Evolutionary conservation across 805 yeast genomes (phyloP).

Genomic region (Ogataea philodendri): DNA sequence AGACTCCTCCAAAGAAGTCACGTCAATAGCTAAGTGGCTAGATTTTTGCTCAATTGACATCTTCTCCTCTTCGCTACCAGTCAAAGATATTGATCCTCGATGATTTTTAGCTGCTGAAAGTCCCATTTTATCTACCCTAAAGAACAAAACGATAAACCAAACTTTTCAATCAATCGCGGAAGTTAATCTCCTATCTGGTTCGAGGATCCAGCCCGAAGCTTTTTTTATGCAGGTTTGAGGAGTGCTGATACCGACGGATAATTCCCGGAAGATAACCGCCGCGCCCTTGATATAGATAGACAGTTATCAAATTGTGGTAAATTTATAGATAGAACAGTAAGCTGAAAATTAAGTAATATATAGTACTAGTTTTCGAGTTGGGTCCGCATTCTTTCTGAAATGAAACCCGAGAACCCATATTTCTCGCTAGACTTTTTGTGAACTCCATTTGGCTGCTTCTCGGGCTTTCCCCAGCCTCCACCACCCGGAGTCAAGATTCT

Average conservation of each 20-base stretch:
- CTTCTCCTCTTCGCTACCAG: background rate
- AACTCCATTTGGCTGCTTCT: too few relatives aligned
- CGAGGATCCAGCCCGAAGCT: too few relatives aligned
- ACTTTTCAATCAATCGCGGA: constrained; percentile 2
- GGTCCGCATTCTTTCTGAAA: constrained; percentile 26
- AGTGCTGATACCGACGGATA: background rate
- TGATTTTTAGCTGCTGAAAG: too few relatives aligned
- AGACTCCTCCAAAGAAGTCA: too few relatives aligned
- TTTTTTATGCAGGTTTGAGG: constrained; percentile 2
- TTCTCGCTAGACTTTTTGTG: too few relatives aligned
- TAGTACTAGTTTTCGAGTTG: constrained; percentile 22
- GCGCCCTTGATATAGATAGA: too few relatives aligned
- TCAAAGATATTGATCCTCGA: background rate
- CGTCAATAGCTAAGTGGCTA: constrained; percentile 33
- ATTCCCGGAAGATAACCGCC: background rate
- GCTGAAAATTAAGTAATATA: too few relatives aligned
- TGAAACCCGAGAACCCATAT: constrained; percentile 30
- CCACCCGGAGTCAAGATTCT: constrained; percentile 7
- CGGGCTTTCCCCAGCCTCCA: constrained; percentile 5
- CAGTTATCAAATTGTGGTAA: too few relatives aligned
- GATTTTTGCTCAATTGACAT: background rate
- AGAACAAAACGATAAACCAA: too few relatives aligned
- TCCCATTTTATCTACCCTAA: too few relatives aligned
- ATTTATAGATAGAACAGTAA: too few relatives aligned
- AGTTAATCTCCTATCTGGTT: constrained; percentile 5